Conservation (phyloP, 202 grass and related monocot species). For the Setaria viridis region DNA sequence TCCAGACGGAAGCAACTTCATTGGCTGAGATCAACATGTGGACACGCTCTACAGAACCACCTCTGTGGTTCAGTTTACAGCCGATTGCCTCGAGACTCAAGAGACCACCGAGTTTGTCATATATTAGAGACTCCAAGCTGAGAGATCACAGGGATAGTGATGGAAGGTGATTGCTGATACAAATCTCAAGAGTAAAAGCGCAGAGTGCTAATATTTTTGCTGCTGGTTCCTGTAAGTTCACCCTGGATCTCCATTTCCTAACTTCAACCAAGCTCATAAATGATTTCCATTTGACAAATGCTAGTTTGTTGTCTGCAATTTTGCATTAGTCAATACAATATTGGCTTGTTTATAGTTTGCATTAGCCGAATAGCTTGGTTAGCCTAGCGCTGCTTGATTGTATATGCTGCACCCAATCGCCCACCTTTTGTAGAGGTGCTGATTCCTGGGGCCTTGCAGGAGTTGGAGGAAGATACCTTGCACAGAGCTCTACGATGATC, state of each 20-base stretch:
- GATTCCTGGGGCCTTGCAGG: slow-evolving; percentile 32
- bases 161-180: slow-evolving; percentile 53
- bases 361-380: too few species aligned
- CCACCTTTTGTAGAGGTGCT: too few species aligned
- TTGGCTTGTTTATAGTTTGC: too few species aligned
- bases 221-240: slow-evolving; percentile 51
- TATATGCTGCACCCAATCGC: too few species aligned
- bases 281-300: background rate
- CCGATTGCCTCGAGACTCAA: slow-evolving; percentile 55
- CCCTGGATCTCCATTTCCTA: background rate
- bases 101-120: slow-evolving; percentile 44
- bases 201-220: background rate
- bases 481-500: background rate
- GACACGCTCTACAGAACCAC: slow-evolving; percentile 49
- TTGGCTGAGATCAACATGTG: slow-evolving; percentile 41
- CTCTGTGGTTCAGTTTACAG: slow-evolving; percentile 40
- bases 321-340: background rate
- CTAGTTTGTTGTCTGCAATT: background rate
- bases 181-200: slow-evolving; percentile 28
- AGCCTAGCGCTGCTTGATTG: too few species aligned
- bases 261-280: background rate
- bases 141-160: slow-evolving; percentile 39
- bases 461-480: slow-evolving; percentile 57
- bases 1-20: slow-evolving; percentile 42
- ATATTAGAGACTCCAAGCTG: slow-evolving; percentile 42